These are phyloP conservation scores for Moesziomyces antarcticus DNA, from an alignment of 1,284 basidiomycete species.

Conservation along the genomic window DNA sequence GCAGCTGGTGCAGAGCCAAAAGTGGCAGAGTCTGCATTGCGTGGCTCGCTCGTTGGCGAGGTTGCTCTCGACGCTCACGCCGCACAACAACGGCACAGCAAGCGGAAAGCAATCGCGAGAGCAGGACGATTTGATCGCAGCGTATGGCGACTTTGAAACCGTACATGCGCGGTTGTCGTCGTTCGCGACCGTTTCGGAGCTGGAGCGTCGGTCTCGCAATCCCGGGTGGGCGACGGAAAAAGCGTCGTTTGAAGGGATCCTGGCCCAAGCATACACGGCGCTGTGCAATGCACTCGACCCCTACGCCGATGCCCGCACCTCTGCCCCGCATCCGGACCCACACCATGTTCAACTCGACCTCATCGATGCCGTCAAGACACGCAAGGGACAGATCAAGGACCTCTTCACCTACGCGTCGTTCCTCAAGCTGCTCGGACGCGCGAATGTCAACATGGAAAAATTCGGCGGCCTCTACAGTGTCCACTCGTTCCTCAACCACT, in stretches of 20 bases:
- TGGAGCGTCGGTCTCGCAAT: slow-evolving; percentile 57
- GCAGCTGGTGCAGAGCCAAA: slow-evolving; percentile 54
- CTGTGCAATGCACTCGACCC: slow-evolving; percentile 53
- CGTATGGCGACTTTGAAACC: slow-evolving; percentile 38
- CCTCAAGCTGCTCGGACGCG: slow-evolving; percentile 78
- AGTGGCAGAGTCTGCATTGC: slow-evolving; percentile 43
- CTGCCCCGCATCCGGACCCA: slow-evolving; percentile 73
- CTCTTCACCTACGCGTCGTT: slow-evolving; percentile 82
- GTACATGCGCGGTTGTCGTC: slow-evolving; percentile 42
- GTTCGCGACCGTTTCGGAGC: slow-evolving; percentile 59
- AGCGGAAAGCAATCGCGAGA: not conserved
- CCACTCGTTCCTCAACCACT: slow-evolving; percentile 88
- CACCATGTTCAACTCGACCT: slow-evolving; percentile 73
- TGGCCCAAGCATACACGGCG: slow-evolving; percentile 29
- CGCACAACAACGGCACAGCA: not conserved
- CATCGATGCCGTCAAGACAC: slow-evolving; percentile 65
- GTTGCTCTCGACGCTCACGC: slow-evolving; percentile 18
- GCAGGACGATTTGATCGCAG: slow-evolving; percentile 2
- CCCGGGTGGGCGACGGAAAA: slow-evolving; percentile 59
- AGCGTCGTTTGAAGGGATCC: slow-evolving; percentile 30
- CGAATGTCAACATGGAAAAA: slow-evolving; percentile 86
- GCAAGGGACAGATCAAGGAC: slow-evolving; percentile 72
- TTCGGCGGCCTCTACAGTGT: slow-evolving; percentile 86
- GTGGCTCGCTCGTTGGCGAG: slow-evolving; percentile 26
- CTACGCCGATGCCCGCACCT: slow-evolving; percentile 69